Evolutionary conservation across 2,329 filamentous ascomycete species (phyloP), one percentile per base, ranked within the genome.

Genomic region (Verticillium dahliae): DNA sequence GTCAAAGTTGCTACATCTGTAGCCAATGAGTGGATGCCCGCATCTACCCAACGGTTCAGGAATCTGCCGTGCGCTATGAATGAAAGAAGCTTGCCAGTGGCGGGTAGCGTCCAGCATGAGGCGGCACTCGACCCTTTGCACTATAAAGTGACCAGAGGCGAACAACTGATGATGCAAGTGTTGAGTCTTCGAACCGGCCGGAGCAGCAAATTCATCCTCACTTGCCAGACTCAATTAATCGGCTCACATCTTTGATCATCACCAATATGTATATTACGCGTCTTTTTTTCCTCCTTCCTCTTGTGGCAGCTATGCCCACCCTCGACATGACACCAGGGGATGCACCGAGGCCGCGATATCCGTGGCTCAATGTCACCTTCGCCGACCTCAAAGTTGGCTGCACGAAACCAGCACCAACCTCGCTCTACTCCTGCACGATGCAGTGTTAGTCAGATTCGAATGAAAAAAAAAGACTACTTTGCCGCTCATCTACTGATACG

Each of bases 311-410:
- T 13, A 34, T 64, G 50, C 61, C 56, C 27, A 54, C 41, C 6
- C n/a, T 22, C 18, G 10, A 34, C 14, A 22, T 10, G 57, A 55
- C 18, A 37, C 52, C n/a, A 15, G 45, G 41, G 34, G 58, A 45
- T 18, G 45, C 1, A 11, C 45, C 45, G 9, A n/a, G 10, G 45
- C 14, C 59, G 33, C 52, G 14, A 10, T 65, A 65, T 18, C 64
- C 64, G 3, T 65, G 62, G 62, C 56, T 59, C 27, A 61, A 65
- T n/a, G 61, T 62, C 56, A 60, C 57, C 4, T 54, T 65, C 31
- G 63, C 58, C 56, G 61, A 65, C 39, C 61, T 65, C 33, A 58
- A 59, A 5, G 52, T 60, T 11, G 41, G 57, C 55, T 65, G 64
- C 33, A 15, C 31, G 15, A 55, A 18, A 27, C 18, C n/a, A 45